Conservation (phyloP, 2,329 filamentous ascomycete genomes). For the Ophiostoma sp. region DNA sequence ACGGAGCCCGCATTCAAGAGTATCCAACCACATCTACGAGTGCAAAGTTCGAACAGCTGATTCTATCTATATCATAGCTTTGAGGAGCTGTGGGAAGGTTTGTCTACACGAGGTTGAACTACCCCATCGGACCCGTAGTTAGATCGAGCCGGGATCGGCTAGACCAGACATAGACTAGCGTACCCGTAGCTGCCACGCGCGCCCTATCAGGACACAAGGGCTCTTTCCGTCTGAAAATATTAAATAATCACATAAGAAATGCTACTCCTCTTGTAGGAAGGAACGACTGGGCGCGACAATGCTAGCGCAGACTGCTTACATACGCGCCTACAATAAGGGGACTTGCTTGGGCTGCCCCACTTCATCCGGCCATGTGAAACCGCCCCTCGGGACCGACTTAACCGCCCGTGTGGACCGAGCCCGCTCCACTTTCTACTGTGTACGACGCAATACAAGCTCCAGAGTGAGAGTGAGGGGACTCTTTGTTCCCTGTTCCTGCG, state of each 20-base stretch:
- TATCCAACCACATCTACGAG: not conserved
- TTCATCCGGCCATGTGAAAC: slow-evolving; percentile 14
- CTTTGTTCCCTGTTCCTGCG: not conserved
- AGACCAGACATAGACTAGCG: not conserved
- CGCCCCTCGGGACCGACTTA: slow-evolving; percentile 25
- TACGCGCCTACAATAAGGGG: not conserved
- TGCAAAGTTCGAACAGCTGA: not conserved
- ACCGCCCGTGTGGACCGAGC: slow-evolving; percentile 15
- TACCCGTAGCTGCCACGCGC: not conserved
- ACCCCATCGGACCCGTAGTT: not conserved
- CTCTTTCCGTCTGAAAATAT: too few species aligned
- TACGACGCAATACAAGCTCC: not conserved
- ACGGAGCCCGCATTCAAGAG: not conserved
- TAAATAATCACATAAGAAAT: too few species aligned
- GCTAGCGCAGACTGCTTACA: not conserved
- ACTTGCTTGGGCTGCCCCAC: not conserved
- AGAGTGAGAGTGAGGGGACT: not conserved
- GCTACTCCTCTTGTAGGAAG: not conserved
- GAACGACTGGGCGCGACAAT: not conserved
- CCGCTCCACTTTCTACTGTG: not conserved
- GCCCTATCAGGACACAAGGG: not conserved
- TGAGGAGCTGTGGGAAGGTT: not conserved
- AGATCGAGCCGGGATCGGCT: not conserved
- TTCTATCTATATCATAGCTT: not conserved
- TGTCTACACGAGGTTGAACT: not conserved